Base-by-base conservation (phyloP, 2,329 filamentous ascomycete genomes). In the Calcarisporium arbuscula region DNA sequence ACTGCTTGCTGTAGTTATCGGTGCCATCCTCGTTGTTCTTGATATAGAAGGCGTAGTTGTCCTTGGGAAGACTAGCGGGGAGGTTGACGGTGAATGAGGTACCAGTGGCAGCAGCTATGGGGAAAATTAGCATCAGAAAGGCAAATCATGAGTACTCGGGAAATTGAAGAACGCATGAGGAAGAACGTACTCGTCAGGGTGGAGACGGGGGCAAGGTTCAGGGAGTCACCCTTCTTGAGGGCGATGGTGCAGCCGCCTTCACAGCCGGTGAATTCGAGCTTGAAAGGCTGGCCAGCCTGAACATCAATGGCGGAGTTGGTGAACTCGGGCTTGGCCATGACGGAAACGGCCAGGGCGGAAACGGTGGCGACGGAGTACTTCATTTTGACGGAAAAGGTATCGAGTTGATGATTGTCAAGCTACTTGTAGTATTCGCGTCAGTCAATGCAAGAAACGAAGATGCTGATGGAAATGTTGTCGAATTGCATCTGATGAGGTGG, bases 321-420 rank as follows among this genome's bases (percentile, higher is more conserved):
- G 48, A 62, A 50, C 15, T 30, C 19, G 31, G 58, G 57, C 43
- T 46, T 32, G 29, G 56, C 58, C 34, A 50, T 20, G 37, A 38
- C 53, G 33, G 46, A 38, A 40, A 43, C 42, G 39, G 47, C 54
- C 28, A 57, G 31, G 45, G 53, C 44, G 41, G 52, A 46, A 34
- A 58, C 27, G 35, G 50, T 39, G 45, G 45, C 50, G 45, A 53
- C 19, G 34, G 57, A 52, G 47, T 50, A 57, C 57, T 61, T 59
- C 58, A 62, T 62, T 40, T 47, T 58, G 54, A 53, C 45, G 39
- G 37, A n/a, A n/a, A n/a, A n/a, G n/a, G n/a, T n/a, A n/a, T n/a
- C n/a, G n/a, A n/a, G n/a, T n/a, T n/a, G n/a, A n/a, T n/a, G n/a
- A n/a, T n/a, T n/a, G n/a, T n/a, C n/a, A n/a, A n/a, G n/a, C n/a